These are phyloP conservation scores for Vararia minispora DNA, from an alignment of 768 basidiomycete species.

Conservation along the genomic window DNA sequence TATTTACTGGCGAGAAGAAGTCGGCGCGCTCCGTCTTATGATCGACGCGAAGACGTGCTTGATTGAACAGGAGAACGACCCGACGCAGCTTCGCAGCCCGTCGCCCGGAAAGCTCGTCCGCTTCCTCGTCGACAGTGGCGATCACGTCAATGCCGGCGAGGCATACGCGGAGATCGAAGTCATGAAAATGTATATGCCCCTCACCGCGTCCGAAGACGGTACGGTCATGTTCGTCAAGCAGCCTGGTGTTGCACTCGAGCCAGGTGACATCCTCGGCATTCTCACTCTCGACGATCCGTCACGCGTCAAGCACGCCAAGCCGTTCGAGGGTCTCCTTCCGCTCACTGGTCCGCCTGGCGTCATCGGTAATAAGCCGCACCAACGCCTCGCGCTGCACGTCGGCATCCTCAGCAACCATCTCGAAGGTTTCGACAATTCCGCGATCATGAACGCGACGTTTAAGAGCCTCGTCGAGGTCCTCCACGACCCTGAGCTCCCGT, in stretches of 20 bases:
- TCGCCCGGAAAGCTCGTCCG: constrained; percentile 94
- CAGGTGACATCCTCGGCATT: constrained; percentile 96
- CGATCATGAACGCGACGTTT: constrained; percentile 75
- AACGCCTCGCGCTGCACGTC: constrained; percentile 65
- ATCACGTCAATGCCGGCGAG: constrained; percentile 94
- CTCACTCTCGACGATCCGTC: constrained; percentile 91
- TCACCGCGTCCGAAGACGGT: constrained; percentile 90
- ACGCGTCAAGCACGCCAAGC: constrained; percentile 96
- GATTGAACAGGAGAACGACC: constrained; percentile 99
- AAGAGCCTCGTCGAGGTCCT: constrained; percentile 80
- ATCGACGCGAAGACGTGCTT: constrained; percentile 96
- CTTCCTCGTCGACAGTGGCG: constrained; percentile 92
- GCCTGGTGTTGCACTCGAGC: constrained; percentile 91
- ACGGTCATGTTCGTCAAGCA: constrained; percentile 95
- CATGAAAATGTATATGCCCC: constrained; percentile 99
- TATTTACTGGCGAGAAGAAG: constrained; percentile 97
- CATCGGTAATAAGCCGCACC: constrained; percentile 83
- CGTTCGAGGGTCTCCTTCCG: constrained; percentile 91
- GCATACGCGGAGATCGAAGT: constrained; percentile 98
- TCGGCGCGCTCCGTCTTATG: constrained; percentile 84
- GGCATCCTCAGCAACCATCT: constrained; percentile 82
- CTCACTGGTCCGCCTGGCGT: constrained; percentile 78
- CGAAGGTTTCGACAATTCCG: constrained; percentile 94
- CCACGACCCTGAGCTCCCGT: constrained; percentile 79
- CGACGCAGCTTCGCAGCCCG: constrained; percentile 91